Conservation (phyloP, 106 monocot genomes). For the Dendrobium nobile region DNA sequence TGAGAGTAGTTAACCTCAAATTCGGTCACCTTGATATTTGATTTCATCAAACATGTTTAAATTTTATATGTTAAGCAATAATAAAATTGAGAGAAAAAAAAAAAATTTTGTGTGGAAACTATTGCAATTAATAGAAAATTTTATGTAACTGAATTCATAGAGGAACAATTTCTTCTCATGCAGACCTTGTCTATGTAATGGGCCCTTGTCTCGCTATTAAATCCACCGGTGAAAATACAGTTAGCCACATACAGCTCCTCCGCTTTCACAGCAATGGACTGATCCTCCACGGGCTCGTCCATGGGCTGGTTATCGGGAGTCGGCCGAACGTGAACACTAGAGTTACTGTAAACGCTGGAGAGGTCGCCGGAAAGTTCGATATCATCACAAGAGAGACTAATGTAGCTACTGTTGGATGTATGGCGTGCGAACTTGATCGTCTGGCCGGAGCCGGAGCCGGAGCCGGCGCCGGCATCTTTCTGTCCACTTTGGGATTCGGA, state of each 20-base stretch:
- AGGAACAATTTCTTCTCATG: too few species aligned
- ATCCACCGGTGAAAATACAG: conserved; percentile 28
- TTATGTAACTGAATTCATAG: too few species aligned
- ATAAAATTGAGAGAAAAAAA: too few species aligned
- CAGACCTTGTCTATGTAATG: conserved; percentile 30
- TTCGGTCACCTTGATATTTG: background rate
- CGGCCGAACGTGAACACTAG: conserved; percentile 30
- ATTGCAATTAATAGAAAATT: too few species aligned
- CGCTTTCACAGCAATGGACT: conserved; percentile 17
- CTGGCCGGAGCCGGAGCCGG: background rate
- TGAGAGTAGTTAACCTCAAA: background rate
- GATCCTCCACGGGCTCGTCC: conserved; percentile 20
- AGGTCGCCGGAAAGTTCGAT: conserved; percentile 26
- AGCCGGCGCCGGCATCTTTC: too few species aligned
- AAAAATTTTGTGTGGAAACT: too few species aligned
- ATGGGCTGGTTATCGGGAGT: conserved; percentile 39
- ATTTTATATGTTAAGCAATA: too few species aligned
- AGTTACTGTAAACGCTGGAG: conserved; percentile 34
- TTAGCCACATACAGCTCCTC: conserved; percentile 40
- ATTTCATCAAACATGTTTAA: too few species aligned
- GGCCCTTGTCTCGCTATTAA: conserved; percentile 24
- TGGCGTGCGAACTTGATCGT: conserved; percentile 49
- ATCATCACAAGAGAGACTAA: conserved; percentile 34
- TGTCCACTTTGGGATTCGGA: background rate
- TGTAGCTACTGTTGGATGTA: conserved; percentile 44